Evolutionary conservation across 2,329 filamentous ascomycete species (phyloP).

Genomic region (Colletotrichum sublineola): DNA sequence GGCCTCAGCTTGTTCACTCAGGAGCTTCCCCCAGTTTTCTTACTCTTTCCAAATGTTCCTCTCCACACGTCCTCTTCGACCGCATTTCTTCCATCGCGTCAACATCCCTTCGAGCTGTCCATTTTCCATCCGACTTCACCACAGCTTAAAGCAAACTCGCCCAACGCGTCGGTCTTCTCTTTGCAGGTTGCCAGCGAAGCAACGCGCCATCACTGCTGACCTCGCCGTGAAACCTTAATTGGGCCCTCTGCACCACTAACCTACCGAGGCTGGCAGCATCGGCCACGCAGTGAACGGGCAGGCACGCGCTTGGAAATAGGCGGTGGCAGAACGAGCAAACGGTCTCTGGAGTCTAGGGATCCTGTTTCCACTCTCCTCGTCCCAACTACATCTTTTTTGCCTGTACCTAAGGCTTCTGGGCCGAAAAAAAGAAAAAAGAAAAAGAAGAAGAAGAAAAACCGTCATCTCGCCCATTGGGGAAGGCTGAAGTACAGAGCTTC

Average conservation of each 20-base stretch:
- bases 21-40: slow-evolving; percentile 43
- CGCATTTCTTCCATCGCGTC: slow-evolving; percentile 35
- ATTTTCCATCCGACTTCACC: slow-evolving; percentile 16
- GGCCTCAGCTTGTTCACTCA: slow-evolving; percentile 38
- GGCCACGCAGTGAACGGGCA: slow-evolving; percentile 22
- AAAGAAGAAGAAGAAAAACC: slow-evolving; percentile 13
- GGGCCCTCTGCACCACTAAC: slow-evolving; percentile 25
- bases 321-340: slow-evolving; percentile 37
- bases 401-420: slow-evolving; percentile 43
- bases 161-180: slow-evolving; percentile 19
- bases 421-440: slow-evolving; percentile 35
- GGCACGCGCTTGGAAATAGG: slow-evolving; percentile 32
- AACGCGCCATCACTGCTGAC: slow-evolving; percentile 18
- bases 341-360: slow-evolving; percentile 39
- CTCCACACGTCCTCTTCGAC: slow-evolving; percentile 20
- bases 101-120: slow-evolving; percentile 14
- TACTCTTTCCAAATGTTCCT: slow-evolving; percentile 34
- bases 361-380: slow-evolving; percentile 40
- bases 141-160: not conserved
- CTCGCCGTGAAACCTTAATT: slow-evolving; percentile 25
- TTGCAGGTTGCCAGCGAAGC: slow-evolving; percentile 10
- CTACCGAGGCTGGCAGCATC: slow-evolving; percentile 29
- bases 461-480: slow-evolving; percentile 36
- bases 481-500: slow-evolving; percentile 74
- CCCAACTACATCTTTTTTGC: slow-evolving; percentile 40